Conservation (phyloP, 2,329 filamentous ascomycete species). For the Shiraia bambusicola region DNA sequence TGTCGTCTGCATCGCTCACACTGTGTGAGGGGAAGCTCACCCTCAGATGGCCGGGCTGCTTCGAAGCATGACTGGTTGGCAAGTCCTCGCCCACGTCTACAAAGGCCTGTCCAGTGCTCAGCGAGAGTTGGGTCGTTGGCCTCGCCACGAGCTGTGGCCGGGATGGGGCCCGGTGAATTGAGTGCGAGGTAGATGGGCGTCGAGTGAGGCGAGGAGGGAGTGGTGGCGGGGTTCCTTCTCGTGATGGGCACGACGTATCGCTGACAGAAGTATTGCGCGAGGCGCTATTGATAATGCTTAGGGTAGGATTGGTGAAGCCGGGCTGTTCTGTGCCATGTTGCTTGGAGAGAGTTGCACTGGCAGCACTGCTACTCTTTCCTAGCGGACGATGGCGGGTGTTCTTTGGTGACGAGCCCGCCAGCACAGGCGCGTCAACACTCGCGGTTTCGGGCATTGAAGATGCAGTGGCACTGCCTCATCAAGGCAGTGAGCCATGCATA, state of each 20-base stretch:
- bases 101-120: constrained; percentile 74
- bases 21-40: constrained; percentile 46
- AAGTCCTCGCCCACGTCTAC: constrained; percentile 45
- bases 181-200: constrained; percentile 44
- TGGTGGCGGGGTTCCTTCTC: constrained; percentile 56
- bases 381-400: constrained; percentile 40
- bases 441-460: constrained; percentile 33
- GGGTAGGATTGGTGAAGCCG: constrained; percentile 38
- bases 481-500: constrained; percentile 9
- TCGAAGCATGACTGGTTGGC: constrained; percentile 34
- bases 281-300: constrained; percentile 33
- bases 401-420: constrained; percentile 14
- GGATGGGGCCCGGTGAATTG: constrained; percentile 40
- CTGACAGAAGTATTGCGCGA: constrained; percentile 31
- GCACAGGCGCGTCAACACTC: constrained; percentile 24
- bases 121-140: constrained; percentile 81
- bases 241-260: constrained; percentile 26
- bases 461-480: constrained; percentile 20
- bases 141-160: constrained; percentile 56
- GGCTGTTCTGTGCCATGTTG: constrained; percentile 27
- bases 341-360: constrained; percentile 19
- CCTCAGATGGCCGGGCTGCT: constrained; percentile 43
- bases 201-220: constrained; percentile 54
- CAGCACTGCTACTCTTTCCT: constrained; percentile 35
- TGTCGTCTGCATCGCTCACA: constrained; percentile 62